Base-by-base conservation (phyloP, 2,329 filamentous ascomycete species). In the Karstenula rhodostoma region DNA sequence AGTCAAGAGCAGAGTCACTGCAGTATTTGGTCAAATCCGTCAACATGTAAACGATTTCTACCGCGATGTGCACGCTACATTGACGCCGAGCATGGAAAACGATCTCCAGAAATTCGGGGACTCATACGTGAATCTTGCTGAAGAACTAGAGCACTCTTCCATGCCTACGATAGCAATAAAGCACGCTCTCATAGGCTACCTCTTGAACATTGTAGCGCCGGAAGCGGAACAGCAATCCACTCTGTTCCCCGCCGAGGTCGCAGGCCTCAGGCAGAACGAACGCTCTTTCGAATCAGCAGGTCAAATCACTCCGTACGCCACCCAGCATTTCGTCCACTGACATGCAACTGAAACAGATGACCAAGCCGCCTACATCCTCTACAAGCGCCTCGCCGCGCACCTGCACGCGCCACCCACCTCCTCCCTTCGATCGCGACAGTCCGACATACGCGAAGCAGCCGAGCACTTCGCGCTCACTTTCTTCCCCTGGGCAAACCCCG, bases 401-500 rank as follows among this genome's bases (percentile, higher is more conserved):
- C 64, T 77, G 33, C 69, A 75, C 64, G 60, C 60, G 9, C 57
- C 62, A 37, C 60, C 49, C 2, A 48, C 58, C 13, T 33, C 57
- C 6, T 52, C 46, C 35, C 42, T 53, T 35, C 44, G 54, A 58
- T 22, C 60, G 25, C 27, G 60, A 33, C 57, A 65, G 29, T 68
- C 70, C 12, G 62, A 66, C n/a, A 68, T 72, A 10, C 69, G 68
- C 37, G 72, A 76, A 67, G 72, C 73, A n/a, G 73, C 74, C 1
- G 72, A 75, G 52, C 70, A 74, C 58, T 77, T 77, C 60, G 65
- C 68, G 4, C 65, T 77, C 5, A 71, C 72, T 0, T 77, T 77
- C 62, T 77, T 77, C 50, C 72, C 73, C 1, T 77, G 74, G 74
- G 71, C 72, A 5, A 71, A 74, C 52, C 74, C 74, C 2, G 47